Evolutionary conservation across 495 filamentous ascomycete species (phyloP).

Genomic region (Trichoderma virens): DNA sequence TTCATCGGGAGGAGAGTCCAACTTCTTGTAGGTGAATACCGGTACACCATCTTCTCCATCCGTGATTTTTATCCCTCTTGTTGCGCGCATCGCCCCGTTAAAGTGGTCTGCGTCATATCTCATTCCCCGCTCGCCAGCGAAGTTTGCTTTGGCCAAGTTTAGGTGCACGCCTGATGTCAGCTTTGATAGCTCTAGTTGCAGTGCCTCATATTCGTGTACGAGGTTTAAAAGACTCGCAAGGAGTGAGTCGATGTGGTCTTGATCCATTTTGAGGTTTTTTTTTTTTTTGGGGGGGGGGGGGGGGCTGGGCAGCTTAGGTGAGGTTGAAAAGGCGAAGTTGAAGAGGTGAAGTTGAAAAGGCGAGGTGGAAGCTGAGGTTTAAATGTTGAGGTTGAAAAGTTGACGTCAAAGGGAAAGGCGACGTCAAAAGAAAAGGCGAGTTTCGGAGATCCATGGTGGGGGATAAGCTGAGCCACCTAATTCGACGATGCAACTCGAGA

Average conservation of each 20-base stretch:
- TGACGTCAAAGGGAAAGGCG: too few species aligned
- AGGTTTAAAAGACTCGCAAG: slow-evolving; percentile 62
- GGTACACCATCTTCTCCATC: slow-evolving; percentile 13
- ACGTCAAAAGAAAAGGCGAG: background rate
- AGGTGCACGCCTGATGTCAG: slow-evolving; percentile 48
- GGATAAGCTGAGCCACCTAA: too few species aligned
- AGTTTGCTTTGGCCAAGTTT: slow-evolving; percentile 63
- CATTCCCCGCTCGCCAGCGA: slow-evolving; percentile 52
- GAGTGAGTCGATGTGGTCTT: slow-evolving; percentile 51
- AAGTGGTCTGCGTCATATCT: slow-evolving; percentile 62
- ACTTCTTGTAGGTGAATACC: slow-evolving; percentile 12
- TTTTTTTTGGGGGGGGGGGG: background rate
- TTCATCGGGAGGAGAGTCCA: background rate
- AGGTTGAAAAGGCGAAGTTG: too few species aligned
- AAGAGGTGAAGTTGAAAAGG: too few species aligned
- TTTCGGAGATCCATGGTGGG: background rate
- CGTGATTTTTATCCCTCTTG: slow-evolving; percentile 26
- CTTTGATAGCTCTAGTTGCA: slow-evolving; percentile 46
- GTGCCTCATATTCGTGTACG: slow-evolving; percentile 59
- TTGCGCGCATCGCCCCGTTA: slow-evolving; percentile 64
- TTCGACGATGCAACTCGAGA: too few species aligned
- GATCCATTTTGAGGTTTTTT: background rate
- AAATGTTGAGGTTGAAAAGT: too few species aligned
- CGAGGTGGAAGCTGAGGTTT: too few species aligned
- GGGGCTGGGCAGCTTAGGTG: background rate